These are phyloP conservation scores for Mortierella sp. DNA, from an alignment of 371 early-diverging fungal species.

Conservation along the genomic window DNA sequence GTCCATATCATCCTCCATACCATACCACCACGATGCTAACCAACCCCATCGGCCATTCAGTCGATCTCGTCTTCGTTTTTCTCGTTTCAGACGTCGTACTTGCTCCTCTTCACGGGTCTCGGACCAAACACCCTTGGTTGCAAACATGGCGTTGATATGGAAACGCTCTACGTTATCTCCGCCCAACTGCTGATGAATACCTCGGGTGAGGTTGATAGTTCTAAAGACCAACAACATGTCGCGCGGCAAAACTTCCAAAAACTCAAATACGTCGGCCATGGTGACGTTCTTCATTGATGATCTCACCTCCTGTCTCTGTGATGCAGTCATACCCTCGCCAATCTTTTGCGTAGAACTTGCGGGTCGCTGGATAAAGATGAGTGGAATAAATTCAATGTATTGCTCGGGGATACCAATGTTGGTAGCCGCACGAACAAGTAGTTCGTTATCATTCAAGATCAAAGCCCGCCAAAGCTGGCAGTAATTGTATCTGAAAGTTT, in stretches of 20 bases:
- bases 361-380: constrained; percentile 56
- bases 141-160: constrained; percentile 57
- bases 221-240: constrained; percentile 62
- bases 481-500: constrained; percentile 82
- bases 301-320: constrained; percentile 35
- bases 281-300: constrained; percentile 55
- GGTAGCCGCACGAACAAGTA: constrained; percentile 30
- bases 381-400: constrained; percentile 51
- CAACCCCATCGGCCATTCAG: constrained; percentile 42
- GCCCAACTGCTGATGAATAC: constrained; percentile 60
- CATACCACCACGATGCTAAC: constrained; percentile 52
- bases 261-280: constrained; percentile 58
- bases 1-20: constrained; percentile 32
- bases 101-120: constrained; percentile 58
- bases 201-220: constrained; percentile 58
- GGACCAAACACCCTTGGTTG: constrained; percentile 60
- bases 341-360: constrained; percentile 48
- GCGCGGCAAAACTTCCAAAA: constrained; percentile 59
- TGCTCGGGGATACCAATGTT: constrained; percentile 48
- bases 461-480: constrained; percentile 85
- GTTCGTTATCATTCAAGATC: constrained; percentile 47
- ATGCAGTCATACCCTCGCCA: constrained; percentile 55
- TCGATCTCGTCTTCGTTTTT: constrained; percentile 29
- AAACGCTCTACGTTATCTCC: constrained; percentile 60
- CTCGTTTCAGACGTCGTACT: constrained; percentile 25